Conservation (phyloP, 2,329 filamentous ascomycete species). For the Phaeosphaeria sp. region DNA sequence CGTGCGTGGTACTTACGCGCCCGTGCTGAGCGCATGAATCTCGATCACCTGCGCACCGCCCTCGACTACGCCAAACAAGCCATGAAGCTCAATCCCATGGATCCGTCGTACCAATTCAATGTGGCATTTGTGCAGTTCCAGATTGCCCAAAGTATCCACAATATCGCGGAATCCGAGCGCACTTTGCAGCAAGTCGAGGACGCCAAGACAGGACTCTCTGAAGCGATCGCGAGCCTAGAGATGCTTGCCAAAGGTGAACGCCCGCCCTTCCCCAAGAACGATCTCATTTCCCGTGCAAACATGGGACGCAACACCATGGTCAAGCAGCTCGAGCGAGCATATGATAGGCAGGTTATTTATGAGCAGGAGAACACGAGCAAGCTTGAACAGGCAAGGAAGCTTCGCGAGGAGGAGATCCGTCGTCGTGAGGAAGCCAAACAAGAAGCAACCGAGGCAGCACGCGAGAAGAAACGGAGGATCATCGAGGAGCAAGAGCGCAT, state of each 20-base stretch:
- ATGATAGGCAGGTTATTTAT: slow-evolving; percentile 86
- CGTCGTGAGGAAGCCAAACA: slow-evolving; percentile 79
- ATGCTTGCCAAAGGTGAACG: slow-evolving; percentile 66
- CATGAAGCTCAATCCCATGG: slow-evolving; percentile 78
- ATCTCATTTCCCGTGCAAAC: slow-evolving; percentile 93
- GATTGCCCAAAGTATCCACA: slow-evolving; percentile 81
- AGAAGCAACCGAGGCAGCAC: slow-evolving; percentile 71
- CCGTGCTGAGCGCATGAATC: slow-evolving; percentile 66
- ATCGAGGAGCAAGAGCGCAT: slow-evolving; percentile 86
- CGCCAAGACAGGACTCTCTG: slow-evolving; percentile 80
- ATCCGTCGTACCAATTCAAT: slow-evolving; percentile 95
- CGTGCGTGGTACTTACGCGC: slow-evolving; percentile 87
- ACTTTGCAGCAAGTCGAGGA: slow-evolving; percentile 81
- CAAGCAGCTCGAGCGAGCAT: slow-evolving; percentile 85
- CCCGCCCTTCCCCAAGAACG: slow-evolving; percentile 86
- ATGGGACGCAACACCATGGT: slow-evolving; percentile 97
- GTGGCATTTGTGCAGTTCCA: slow-evolving; percentile 97
- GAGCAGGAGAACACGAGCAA: slow-evolving; percentile 93
- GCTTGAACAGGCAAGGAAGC: slow-evolving; percentile 78
- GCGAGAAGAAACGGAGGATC: slow-evolving; percentile 79
- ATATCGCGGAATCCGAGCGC: slow-evolving; percentile 76
- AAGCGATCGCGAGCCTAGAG: slow-evolving; percentile 76
- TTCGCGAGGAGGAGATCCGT: slow-evolving; percentile 79
- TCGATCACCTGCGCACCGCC: slow-evolving; percentile 68
- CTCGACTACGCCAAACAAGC: slow-evolving; percentile 73